phyloP scores from a whole-genome alignment of 768 basidiomycete genomes.

The Dioszegia aurantiaca region DNA sequence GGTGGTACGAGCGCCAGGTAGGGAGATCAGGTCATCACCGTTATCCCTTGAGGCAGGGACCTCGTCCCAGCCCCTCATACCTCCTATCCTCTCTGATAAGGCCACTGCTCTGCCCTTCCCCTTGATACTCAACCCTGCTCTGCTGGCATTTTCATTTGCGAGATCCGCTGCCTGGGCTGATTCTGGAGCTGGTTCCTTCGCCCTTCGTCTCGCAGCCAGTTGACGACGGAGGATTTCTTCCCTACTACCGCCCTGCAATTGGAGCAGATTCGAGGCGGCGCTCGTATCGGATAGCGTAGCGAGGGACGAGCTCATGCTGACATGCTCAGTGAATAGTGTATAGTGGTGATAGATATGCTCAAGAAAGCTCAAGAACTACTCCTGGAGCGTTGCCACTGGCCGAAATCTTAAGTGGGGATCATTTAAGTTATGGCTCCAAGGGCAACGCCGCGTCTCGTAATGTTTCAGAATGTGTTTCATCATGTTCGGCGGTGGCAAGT shows the following conservation, averaged over 20 bases:
- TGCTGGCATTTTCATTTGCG: not conserved
- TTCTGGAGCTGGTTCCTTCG: conserved; percentile 25
- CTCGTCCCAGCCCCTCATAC: conserved; percentile 9
- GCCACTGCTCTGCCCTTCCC: not conserved
- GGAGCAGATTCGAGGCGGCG: not conserved
- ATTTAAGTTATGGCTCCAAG: no score
- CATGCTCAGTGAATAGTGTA: no score
- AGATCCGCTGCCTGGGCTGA: not conserved
- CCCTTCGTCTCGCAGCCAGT: conserved; percentile 18
- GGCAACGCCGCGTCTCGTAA: no score
- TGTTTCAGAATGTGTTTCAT: no score
- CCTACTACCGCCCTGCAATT: not conserved
- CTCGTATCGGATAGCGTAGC: not conserved
- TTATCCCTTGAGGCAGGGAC: not conserved
- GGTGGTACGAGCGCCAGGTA: no score
- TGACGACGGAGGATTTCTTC: not conserved
- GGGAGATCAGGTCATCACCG: no score
- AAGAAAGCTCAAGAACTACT: no score
- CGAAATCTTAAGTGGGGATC: no score
- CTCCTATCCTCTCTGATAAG: not conserved
- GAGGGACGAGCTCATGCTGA: not conserved
- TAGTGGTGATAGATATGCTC: no score
- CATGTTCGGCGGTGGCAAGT: no score
- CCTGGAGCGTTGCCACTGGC: no score
- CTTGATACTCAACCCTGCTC: conserved; percentile 4